These are phyloP conservation scores for Lathyrus oleraceus DNA, from an alignment of 306 rosid genomes.

Conservation along the genomic window DNA sequence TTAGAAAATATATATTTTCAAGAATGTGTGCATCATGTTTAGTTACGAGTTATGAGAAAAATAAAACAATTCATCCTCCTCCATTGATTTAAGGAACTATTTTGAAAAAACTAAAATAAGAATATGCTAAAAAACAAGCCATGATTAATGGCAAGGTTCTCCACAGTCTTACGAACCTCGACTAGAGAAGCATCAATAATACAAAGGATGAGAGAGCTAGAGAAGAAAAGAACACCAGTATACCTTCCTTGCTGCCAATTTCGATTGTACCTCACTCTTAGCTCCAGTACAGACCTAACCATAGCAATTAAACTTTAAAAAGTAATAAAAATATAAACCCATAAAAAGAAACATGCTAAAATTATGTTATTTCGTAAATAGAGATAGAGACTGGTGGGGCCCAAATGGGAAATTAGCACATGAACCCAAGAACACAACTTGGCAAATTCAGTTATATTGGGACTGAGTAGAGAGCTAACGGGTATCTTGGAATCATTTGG, in stretches of 20 bases:
- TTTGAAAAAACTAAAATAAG: not conserved
- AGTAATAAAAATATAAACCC: not conserved
- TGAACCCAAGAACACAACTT: too few species aligned
- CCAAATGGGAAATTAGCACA: too few species aligned
- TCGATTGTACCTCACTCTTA: conserved; percentile 86
- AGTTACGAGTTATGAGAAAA: conserved; percentile 1
- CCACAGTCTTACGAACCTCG: not conserved
- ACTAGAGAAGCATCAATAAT: conserved; percentile 20
- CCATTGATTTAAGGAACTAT: conserved; percentile 5
- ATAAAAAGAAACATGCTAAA: not conserved
- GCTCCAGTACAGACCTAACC: conserved; percentile 90
- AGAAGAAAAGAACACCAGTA: not conserved
- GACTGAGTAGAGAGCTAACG: too few species aligned
- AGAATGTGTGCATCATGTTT: not conserved
- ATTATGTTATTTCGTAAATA: not conserved
- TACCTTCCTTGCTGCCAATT: conserved; percentile 95
- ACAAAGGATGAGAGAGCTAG: not conserved
- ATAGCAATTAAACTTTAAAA: conserved; percentile 32
- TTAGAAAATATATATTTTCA: conserved; percentile 12
- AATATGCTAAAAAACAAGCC: conserved; percentile 18
- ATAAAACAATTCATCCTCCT: conserved; percentile 7
- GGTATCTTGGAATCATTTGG: too few species aligned
- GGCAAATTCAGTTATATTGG: too few species aligned
- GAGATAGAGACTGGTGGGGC: not conserved
- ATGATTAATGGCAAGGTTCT: not conserved